phyloP scores from a whole-genome alignment of 306 rosid species.

The Trifolium dubium region DNA sequence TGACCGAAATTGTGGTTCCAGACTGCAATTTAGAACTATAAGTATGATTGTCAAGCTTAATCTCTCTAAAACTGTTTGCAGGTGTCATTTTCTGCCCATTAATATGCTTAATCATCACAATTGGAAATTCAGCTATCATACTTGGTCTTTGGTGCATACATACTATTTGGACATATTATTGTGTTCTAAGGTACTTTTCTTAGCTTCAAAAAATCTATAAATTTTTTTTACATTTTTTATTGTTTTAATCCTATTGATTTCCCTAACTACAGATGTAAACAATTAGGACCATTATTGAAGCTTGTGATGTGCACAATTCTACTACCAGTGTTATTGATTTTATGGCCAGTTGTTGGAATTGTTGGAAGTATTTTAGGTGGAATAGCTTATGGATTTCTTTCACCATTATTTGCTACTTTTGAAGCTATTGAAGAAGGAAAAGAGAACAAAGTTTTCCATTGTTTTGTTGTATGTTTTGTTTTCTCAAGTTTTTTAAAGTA shows the following conservation, averaged over 20 bases:
- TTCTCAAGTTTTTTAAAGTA: conserved; percentile 7
- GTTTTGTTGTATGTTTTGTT: conserved; percentile 72
- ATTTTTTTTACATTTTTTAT: conserved; percentile 4
- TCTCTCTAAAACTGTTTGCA: conserved; percentile 50
- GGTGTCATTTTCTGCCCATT: conserved; percentile 74
- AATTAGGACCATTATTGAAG: conserved; percentile 77
- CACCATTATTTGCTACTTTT: conserved; percentile 83
- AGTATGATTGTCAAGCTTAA: conserved; percentile 18
- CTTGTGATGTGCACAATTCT: conserved; percentile 61
- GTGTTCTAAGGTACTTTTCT: conserved; percentile 68
- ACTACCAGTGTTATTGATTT: conserved; percentile 69
- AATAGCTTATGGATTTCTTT: conserved; percentile 76
- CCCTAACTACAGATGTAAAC: conserved; percentile 61
- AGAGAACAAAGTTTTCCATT: conserved; percentile 57
- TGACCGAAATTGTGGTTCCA: no score
- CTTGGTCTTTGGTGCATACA: conserved; percentile 85
- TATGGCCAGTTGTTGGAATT: conserved; percentile 83
- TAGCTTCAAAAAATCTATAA: conserved; percentile 20
- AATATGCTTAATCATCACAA: conserved; percentile 68
- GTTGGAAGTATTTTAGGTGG: conserved; percentile 81
- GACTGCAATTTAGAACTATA: no score
- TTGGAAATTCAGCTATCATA: conserved; percentile 69
- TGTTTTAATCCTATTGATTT: conserved; percentile 39
- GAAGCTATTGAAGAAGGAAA: conserved; percentile 84
- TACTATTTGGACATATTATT: conserved; percentile 67